These are phyloP conservation scores for Gryganskiella cystojenkinii DNA, from an alignment of 192 early-diverging fungal species.

Conservation along the genomic window DNA sequence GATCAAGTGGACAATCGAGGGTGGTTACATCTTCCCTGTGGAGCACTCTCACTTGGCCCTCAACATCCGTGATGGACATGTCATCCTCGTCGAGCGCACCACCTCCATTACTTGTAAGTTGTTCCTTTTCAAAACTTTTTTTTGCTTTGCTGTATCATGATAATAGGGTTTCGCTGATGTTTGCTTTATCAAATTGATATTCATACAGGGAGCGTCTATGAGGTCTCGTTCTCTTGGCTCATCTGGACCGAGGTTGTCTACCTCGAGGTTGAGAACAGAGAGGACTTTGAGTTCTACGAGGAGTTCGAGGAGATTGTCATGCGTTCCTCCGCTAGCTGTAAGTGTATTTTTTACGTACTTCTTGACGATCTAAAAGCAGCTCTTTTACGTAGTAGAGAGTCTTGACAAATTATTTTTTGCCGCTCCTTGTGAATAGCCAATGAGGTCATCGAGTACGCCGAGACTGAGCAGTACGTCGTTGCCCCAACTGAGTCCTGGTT, in stretches of 20 bases:
- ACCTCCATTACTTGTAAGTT: conserved; percentile 22
- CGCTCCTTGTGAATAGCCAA: neutral
- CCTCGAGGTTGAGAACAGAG: conserved; percentile 18
- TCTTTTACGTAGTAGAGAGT: too few species aligned
- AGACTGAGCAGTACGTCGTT: conserved; percentile 32
- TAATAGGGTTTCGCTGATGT: neutral
- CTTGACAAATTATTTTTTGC: neutral
- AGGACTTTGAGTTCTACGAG: conserved; percentile 47
- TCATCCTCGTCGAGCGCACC: conserved; percentile 42
- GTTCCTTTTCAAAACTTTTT: neutral
- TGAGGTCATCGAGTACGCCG: conserved; percentile 40
- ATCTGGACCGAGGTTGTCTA: conserved; percentile 28
- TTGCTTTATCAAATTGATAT: too few species aligned
- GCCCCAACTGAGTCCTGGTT: conserved; percentile 40
- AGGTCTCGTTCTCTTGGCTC: conserved; percentile 39
- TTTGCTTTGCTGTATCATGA: neutral
- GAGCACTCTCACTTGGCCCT: conserved; percentile 33
- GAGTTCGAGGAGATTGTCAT: conserved; percentile 47
- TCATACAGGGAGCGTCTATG: conserved; percentile 25
- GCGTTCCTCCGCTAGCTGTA: conserved; percentile 23
- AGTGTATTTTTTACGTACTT: neutral
- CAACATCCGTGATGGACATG: conserved; percentile 37
- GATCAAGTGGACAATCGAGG: conserved; percentile 43
- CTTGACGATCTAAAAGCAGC: too few species aligned
- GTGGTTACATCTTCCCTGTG: conserved; percentile 39